Percentiles rank a stretch among this genome's conserved stretches.
phyloP scores from a whole-genome alignment of 2,329 filamentous ascomycete species.

The Talaromyces rugulosus region DNA sequence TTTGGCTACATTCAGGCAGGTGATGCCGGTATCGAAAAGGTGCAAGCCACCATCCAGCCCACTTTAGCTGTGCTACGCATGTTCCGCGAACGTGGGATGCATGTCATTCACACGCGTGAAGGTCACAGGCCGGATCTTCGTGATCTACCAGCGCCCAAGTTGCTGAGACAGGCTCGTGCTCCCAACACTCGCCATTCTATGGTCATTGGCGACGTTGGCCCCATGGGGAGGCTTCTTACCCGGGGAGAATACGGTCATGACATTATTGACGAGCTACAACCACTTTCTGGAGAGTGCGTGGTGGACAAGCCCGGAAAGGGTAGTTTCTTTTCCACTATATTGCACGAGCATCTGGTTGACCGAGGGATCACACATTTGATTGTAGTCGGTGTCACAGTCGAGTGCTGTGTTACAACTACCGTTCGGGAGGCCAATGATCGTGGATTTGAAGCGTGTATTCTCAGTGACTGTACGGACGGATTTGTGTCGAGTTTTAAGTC shows the following conservation, averaged over 20 bases:
- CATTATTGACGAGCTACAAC: conserved; percentile 51
- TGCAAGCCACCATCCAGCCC: conserved; percentile 28
- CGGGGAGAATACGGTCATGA: conserved; percentile 54
- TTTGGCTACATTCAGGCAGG: conserved; percentile 52
- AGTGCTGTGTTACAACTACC: conserved; percentile 56
- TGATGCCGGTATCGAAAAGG: conserved; percentile 24
- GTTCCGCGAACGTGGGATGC: conserved; percentile 28
- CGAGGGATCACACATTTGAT: conserved; percentile 56
- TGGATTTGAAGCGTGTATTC: conserved; percentile 57
- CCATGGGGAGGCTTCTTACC: conserved; percentile 51
- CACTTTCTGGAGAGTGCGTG: conserved; percentile 49
- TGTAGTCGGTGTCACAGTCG: conserved; percentile 56
- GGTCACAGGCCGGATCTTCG: conserved; percentile 50
- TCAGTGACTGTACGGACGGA: conserved; percentile 41
- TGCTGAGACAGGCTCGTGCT: conserved; percentile 45
- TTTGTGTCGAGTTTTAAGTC: conserved; percentile 32
- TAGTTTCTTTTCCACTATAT: conserved; percentile 54
- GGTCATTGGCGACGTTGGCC: conserved; percentile 50
- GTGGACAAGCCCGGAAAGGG: conserved; percentile 59
- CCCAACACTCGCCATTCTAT: conserved; percentile 41
- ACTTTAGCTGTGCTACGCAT: conserved; percentile 39
- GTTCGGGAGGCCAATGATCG: conserved; percentile 56
- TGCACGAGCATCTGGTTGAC: conserved; percentile 52
- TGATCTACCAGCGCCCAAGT: conserved; percentile 51
- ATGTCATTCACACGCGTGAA: conserved; percentile 48